Evolutionary conservation across 1,284 basidiomycete genomes (phyloP).

Genomic region (Mycena citricolor): DNA sequence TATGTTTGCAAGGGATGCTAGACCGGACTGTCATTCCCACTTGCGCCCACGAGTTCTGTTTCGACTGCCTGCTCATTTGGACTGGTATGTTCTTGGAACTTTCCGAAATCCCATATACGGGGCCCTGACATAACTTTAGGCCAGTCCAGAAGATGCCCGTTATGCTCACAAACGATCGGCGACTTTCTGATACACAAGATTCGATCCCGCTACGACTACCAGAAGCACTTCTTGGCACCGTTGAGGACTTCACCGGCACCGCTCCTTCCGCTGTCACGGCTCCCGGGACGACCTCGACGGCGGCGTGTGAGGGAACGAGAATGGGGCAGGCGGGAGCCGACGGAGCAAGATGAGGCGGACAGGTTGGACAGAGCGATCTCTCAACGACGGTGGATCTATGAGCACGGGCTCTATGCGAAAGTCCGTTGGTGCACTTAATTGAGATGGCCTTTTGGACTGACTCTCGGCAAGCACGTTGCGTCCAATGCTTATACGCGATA

Average conservation of each 20-base stretch:
- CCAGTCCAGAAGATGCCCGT: conserved; percentile 76
- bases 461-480: conserved; percentile 70
- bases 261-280: conserved; percentile 31
- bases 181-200: conserved; percentile 80
- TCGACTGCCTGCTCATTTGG: conserved; percentile 84
- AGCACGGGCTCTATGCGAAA: conserved; percentile 77
- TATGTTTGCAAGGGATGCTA: conserved; percentile 75
- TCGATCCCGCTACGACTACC: conserved; percentile 73
- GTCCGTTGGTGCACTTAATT: conserved; percentile 40
- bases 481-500: conserved; percentile 82
- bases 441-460: conserved; percentile 14
- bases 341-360: conserved; percentile 55
- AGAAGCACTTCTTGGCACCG: conserved; percentile 77
- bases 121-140: conserved; percentile 36
- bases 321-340: conserved; percentile 55
- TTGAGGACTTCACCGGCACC: conserved; percentile 52
- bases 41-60: conserved; percentile 89
- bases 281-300: conserved; percentile 28
- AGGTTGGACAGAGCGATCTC: conserved; percentile 61
- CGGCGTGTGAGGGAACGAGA: conserved; percentile 46
- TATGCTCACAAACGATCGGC: conserved; percentile 76
- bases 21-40: conserved; percentile 77
- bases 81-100: conserved; percentile 50
- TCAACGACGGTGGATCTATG: conserved; percentile 66
- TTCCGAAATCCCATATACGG: not conserved